phyloP scores from a whole-genome alignment of 495 filamentous ascomycete genomes.

The Penicillium roqueforti region DNA sequence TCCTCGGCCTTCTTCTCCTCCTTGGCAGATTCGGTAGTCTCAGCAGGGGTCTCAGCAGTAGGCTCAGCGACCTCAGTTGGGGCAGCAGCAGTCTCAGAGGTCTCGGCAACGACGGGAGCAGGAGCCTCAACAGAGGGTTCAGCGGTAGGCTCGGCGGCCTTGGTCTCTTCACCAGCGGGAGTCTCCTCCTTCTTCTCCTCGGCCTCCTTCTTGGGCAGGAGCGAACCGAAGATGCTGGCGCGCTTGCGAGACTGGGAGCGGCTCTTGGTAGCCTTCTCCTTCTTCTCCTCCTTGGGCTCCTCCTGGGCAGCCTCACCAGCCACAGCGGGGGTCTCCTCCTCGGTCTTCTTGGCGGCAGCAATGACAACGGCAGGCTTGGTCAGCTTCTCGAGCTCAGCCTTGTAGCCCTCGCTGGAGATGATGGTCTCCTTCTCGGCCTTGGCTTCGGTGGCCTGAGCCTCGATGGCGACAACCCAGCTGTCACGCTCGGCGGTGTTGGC shows the following conservation, averaged over 20 bases:
- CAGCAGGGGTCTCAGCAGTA: constrained; percentile 19
- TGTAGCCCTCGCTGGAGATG: constrained; percentile 69
- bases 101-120: constrained; percentile 26
- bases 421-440: constrained; percentile 68
- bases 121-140: constrained; percentile 23
- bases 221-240: constrained; percentile 70
- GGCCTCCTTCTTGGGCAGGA: constrained; percentile 71
- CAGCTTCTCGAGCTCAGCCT: constrained; percentile 69
- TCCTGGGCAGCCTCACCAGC: constrained; percentile 38
- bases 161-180: constrained; percentile 17
- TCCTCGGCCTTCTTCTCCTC: constrained; percentile 35
- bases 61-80: constrained; percentile 19
- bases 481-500: constrained; percentile 71
- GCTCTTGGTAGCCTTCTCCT: constrained; percentile 51
- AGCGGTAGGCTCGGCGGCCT: constrained; percentile 23
- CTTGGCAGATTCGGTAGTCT: constrained; percentile 22
- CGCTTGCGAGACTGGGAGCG: constrained; percentile 89
- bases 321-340: constrained; percentile 44
- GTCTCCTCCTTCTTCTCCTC: constrained; percentile 53
- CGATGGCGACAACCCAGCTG: constrained; percentile 78
- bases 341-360: constrained; percentile 46
- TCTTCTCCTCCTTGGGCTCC: constrained; percentile 41
- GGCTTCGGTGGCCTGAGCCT: constrained; percentile 71
- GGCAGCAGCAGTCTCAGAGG: constrained; percentile 21
- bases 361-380: constrained; percentile 42